Conservation (phyloP, 805 yeast species). For the Candida ovalis region DNA sequence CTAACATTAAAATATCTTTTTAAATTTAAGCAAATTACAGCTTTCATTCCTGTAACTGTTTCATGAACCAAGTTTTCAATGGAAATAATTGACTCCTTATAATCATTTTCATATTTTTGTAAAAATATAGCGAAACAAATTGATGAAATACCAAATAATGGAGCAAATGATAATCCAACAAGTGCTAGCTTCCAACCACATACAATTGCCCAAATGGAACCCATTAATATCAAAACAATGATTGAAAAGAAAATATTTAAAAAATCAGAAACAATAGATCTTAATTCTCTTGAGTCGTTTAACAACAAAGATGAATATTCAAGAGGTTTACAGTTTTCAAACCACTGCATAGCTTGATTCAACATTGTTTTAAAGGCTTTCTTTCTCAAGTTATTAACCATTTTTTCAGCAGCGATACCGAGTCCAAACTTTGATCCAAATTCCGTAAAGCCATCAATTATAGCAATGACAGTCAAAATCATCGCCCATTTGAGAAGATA, state of each 20-base stretch:
- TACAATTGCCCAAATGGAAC: conserved; percentile 72
- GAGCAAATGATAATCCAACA: conserved; percentile 75
- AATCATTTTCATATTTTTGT: conserved; percentile 53
- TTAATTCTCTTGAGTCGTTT: conserved; percentile 78
- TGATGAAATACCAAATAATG: conserved; percentile 53
- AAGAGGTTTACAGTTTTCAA: conserved; percentile 40
- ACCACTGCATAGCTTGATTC: conserved; percentile 53
- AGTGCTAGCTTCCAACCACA: conserved; percentile 85
- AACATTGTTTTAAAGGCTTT: conserved; percentile 45
- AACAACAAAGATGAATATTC: conserved; percentile 63
- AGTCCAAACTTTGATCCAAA: conserved; percentile 49
- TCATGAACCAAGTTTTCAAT: conserved; percentile 54
- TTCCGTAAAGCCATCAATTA: conserved; percentile 55
- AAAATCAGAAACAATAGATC: conserved; percentile 61
- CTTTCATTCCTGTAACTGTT: conserved; percentile 52
- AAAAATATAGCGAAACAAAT: conserved; percentile 47
- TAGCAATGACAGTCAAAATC: conserved; percentile 57
- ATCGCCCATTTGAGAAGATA: conserved; percentile 62
- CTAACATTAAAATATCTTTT: conserved; percentile 41
- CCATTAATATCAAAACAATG: conserved; percentile 49
- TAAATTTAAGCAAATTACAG: conserved; percentile 58
- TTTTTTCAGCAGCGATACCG: conserved; percentile 58
- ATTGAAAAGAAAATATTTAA: conserved; percentile 53
- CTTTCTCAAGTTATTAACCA: conserved; percentile 57
- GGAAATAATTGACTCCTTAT: conserved; percentile 52